Evolutionary conservation across 352 stramenopile species (phyloP).

Genomic region (Plasmopara muralis): DNA sequence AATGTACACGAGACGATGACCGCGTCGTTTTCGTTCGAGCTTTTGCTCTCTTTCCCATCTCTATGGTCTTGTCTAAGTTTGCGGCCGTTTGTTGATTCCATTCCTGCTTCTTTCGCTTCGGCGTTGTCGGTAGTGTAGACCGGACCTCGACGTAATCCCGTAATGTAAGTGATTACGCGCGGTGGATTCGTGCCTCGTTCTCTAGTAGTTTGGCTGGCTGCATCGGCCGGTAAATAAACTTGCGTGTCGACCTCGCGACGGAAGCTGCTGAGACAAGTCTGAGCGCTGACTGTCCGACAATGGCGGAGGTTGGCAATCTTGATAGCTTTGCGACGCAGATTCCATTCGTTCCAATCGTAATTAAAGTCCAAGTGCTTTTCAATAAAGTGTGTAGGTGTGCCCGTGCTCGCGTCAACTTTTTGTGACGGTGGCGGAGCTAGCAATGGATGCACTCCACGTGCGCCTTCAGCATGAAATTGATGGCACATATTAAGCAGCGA

Average conservation of each 20-base stretch:
- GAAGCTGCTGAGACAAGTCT: constrained; percentile 89
- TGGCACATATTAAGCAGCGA: constrained; percentile 63
- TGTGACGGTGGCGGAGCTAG: constrained; percentile 39
- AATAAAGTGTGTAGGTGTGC: constrained; percentile 89
- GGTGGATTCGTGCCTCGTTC: constrained; percentile 79
- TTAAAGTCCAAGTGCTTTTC: constrained; percentile 88
- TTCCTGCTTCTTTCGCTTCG: constrained; percentile 16
- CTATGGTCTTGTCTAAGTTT: constrained; percentile 22
- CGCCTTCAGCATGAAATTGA: constrained; percentile 30
- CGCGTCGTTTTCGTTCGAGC: constrained; percentile 23
- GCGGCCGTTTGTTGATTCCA: constrained; percentile 22
- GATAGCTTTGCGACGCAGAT: constrained; percentile 80
- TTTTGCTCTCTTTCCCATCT: constrained; percentile 26
- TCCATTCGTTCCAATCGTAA: constrained; percentile 96
- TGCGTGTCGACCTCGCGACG: constrained; percentile 83
- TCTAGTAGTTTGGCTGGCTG: constrained; percentile 76
- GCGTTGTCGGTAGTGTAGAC: constrained; percentile 30
- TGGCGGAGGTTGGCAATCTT: constrained; percentile 90
- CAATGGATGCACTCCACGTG: constrained; percentile 47
- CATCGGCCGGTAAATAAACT: constrained; percentile 63
- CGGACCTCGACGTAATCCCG: constrained; percentile 42
- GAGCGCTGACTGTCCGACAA: constrained; percentile 80
- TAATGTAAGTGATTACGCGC: constrained; percentile 73
- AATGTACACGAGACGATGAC: constrained; percentile 69
- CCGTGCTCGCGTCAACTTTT: constrained; percentile 83